Base-by-base conservation (phyloP, 2,329 filamentous ascomycete genomes). In the Scopulariopsis brevicaulis region DNA sequence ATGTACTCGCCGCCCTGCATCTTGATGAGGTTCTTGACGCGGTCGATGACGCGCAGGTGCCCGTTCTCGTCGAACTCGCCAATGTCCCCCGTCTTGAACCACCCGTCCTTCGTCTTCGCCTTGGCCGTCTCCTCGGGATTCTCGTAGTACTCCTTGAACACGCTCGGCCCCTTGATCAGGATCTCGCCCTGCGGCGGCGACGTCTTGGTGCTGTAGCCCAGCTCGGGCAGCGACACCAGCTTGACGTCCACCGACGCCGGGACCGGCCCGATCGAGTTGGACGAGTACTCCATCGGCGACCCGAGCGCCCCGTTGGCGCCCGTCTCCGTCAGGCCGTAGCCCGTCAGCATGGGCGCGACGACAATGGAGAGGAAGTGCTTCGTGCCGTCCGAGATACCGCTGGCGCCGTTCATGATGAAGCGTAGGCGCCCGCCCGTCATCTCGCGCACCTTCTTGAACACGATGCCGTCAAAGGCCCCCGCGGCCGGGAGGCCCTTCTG, bases 21-120 rank as follows among this genome's bases (percentile, higher is more conserved):
- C 84, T 97, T 97, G 72, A 97, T 89, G 58, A 97, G 78, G 74
- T 97, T 97, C 85, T 97, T 97, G 83, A 96, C 92, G 65, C 93
- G 90, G 72, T 97, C 93, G 68, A 97, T 92, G 69, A 97, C 86
- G 65, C 80, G 83, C 63, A 97, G 74, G 70, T 96, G 89, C 51
- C 93, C 93, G 61, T 86, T 79, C 52, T 76, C 69, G 71, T 93
- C 86, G 66, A 93, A 94, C 70, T 96, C 89, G 66, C 93, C 93
- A 70, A 97, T 94, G 67, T 97, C 93, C 61, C 93, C 93, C 18
- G 91, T 96, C 80, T 88, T 93, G 82, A 97, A 97, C 94, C 94
- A 97, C 55, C 90, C 90, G 66, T 96, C 94, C 3, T 83, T 71
- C 1, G 89, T 91, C 62, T 93, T 81, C 5, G 87, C 80, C 68